A percentile compares a stretch with the other conserved stretches of the same genome.
These are phyloP conservation scores for Lentinula novae-zelandiae DNA, from an alignment of 1,284 basidiomycete species.

Conservation along the genomic window DNA sequence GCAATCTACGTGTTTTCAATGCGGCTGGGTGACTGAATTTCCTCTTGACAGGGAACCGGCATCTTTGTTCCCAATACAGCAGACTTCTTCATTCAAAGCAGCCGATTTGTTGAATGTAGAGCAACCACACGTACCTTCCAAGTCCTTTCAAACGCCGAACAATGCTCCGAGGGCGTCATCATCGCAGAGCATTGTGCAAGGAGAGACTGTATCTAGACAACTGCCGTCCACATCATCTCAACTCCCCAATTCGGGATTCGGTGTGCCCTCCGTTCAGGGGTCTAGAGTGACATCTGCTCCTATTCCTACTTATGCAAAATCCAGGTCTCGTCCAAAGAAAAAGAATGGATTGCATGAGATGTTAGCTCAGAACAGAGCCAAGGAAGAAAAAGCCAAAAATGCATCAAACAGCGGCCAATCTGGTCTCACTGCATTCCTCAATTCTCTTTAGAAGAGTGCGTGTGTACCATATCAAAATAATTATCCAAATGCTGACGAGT, in stretches of 20 bases:
- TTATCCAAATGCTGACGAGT: not conserved
- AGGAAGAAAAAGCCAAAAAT: slow-evolving; percentile 39
- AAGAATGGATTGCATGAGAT: slow-evolving; percentile 54
- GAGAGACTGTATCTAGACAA: too few species aligned
- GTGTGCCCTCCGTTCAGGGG: not conserved
- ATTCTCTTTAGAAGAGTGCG: slow-evolving; percentile 31
- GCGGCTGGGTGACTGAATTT: slow-evolving; percentile 10
- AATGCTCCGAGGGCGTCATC: not conserved
- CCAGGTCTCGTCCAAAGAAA: slow-evolving; percentile 37
- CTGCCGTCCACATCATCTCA: not conserved
- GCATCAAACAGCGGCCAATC: slow-evolving; percentile 21
- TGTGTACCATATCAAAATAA: not conserved
- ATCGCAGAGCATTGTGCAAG: not conserved
- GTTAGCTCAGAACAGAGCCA: slow-evolving; percentile 53
- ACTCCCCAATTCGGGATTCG: not conserved
- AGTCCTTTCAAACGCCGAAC: not conserved
- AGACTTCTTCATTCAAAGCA: not conserved
- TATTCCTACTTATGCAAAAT: slow-evolving; percentile 12
- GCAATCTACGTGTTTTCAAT: slow-evolving; percentile 13
- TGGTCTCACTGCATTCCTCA: slow-evolving; percentile 53
- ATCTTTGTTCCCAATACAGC: slow-evolving; percentile 11
- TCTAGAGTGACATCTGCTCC: not conserved
- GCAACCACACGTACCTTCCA: not conserved
- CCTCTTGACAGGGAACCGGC: slow-evolving; percentile 3
- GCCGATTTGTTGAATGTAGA: not conserved